These are phyloP conservation scores for Nakazawaea siamensis DNA, from an alignment of 805 yeast genomes.

Conservation along the genomic window DNA sequence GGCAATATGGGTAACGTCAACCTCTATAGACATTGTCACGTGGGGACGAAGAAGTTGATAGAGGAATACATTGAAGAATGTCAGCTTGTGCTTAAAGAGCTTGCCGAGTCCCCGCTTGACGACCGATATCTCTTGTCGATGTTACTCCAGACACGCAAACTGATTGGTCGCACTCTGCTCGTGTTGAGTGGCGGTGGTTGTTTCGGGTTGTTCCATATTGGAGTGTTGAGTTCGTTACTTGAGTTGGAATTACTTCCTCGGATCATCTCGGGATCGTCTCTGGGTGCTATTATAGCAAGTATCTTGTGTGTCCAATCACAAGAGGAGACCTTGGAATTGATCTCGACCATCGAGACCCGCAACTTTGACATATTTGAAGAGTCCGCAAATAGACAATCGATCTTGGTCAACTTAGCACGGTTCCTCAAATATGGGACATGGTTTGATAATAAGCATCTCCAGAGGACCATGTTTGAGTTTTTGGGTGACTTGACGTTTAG, in stretches of 20 bases:
- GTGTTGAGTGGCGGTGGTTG: conserved; percentile 96
- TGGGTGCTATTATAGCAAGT: conserved; percentile 93
- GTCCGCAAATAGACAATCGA: conserved; percentile 41
- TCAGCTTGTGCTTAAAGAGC: conserved; percentile 31
- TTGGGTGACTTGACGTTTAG: conserved; percentile 88
- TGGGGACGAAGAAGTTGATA: conserved; percentile 79
- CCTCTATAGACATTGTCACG: conserved; percentile 67
- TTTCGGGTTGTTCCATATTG: conserved; percentile 87
- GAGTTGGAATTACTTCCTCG: conserved; percentile 75
- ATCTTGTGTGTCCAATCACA: conserved; percentile 74
- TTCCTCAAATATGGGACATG: conserved; percentile 83
- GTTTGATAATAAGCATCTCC: conserved; percentile 69
- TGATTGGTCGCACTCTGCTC: conserved; percentile 89
- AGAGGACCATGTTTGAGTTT: conserved; percentile 65
- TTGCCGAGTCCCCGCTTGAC: conserved; percentile 39
- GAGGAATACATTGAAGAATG: conserved; percentile 83
- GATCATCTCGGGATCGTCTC: conserved; percentile 88
- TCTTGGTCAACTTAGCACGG: conserved; percentile 43
- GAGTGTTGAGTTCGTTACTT: conserved; percentile 74
- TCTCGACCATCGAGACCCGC: conserved; percentile 53
- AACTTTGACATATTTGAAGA: conserved; percentile 44
- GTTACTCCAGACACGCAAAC: conserved; percentile 79
- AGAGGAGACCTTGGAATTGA: conserved; percentile 53
- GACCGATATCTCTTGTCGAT: conserved; percentile 67
- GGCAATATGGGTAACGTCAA: conserved; percentile 83